Conservation (phyloP, 768 basidiomycete species). For the Tulasnella sp. region DNA sequence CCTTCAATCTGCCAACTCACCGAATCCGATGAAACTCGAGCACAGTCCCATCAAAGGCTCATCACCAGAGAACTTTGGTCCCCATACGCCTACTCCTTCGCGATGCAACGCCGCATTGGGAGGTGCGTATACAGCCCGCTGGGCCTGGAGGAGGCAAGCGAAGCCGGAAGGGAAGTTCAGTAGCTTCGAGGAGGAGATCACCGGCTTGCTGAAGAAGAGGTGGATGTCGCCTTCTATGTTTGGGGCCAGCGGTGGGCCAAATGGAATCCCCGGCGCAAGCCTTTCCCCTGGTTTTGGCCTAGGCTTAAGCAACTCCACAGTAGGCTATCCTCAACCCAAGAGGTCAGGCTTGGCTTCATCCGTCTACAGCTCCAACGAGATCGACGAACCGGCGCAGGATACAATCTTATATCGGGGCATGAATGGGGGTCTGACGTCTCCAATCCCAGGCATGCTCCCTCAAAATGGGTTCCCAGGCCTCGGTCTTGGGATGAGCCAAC, state of each 20-base stretch:
- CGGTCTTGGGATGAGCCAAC: constrained; percentile 5
- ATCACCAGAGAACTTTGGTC: constrained; percentile 47
- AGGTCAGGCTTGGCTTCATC: constrained; percentile 42
- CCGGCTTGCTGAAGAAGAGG: constrained; percentile 56
- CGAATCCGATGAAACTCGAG: neutral
- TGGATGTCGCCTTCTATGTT: constrained; percentile 45
- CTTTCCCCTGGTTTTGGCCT: neutral
- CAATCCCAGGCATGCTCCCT: neutral
- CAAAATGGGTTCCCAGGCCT: constrained; percentile 1
- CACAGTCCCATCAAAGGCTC: constrained; percentile 35
- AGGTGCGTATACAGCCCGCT: constrained; percentile 68
- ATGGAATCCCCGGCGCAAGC: constrained; percentile 1
- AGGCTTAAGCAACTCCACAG: neutral
- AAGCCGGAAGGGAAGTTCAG: constrained; percentile 30
- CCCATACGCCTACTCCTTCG: constrained; percentile 24
- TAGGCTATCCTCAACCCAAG: constrained; percentile 14
- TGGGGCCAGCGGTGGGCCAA: constrained; percentile 31
- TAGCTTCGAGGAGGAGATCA: constrained; percentile 72
- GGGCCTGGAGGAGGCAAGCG: constrained; percentile 62
- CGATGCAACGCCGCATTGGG: constrained; percentile 51
- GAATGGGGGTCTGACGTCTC: neutral
- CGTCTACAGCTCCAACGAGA: constrained; percentile 52
- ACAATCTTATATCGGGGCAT: too few relatives aligned
- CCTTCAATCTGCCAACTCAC: constrained; percentile 27
- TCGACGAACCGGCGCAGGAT: constrained; percentile 34